These are phyloP conservation scores for Scytalidium lignicola DNA, from an alignment of 2,329 filamentous ascomycete species.

Conservation along the genomic window DNA sequence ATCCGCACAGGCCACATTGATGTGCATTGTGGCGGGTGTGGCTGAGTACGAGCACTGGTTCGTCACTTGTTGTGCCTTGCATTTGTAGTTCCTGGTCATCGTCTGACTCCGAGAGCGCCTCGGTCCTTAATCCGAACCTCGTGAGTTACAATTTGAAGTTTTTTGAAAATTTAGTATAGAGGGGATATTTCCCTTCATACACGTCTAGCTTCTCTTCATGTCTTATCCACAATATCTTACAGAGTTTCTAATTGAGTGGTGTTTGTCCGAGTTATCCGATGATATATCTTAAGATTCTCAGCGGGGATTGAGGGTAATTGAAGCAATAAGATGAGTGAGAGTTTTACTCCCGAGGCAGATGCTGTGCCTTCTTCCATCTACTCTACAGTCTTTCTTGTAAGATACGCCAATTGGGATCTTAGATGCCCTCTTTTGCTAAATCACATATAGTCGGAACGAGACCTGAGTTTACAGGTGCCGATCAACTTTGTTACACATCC, in stretches of 20 bases:
- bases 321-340: constrained; percentile 32
- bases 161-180: not conserved
- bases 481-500: constrained; percentile 57
- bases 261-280: not conserved
- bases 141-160: not conserved
- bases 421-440: constrained; percentile 7
- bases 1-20: not conserved
- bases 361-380: constrained; percentile 30
- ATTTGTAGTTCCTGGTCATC: too few relatives aligned
- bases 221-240: too few relatives aligned
- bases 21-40: not conserved
- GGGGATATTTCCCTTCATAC: not conserved
- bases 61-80: not conserved
- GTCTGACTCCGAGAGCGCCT: too few relatives aligned
- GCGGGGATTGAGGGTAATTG: not conserved
- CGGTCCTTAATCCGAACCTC: not conserved
- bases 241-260: not conserved
- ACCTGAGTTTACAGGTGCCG: constrained; percentile 53
- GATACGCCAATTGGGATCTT: not conserved
- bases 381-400: constrained; percentile 20
- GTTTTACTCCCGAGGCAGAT: constrained; percentile 32
- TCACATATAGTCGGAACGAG: constrained; percentile 47
- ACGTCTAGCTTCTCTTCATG: not conserved
- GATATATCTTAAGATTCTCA: not conserved
- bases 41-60: not conserved